phyloP scores from a whole-genome alignment of 129 eudicot genomes.

The Centrapalus pauciflorus region DNA sequence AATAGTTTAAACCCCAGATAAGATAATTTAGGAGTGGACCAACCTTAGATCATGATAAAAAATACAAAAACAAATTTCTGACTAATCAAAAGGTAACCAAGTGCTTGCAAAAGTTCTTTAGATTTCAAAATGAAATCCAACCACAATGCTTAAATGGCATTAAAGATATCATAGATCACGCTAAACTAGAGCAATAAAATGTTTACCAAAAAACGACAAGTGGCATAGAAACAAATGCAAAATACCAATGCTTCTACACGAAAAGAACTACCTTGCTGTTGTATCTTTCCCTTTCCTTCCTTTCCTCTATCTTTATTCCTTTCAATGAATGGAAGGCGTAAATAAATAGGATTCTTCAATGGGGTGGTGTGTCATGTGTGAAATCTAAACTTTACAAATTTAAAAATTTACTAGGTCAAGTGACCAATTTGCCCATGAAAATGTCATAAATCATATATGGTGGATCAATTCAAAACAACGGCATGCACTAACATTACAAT shows the following conservation, averaged over 20 bases:
- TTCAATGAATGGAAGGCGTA: not conserved
- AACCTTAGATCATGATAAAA: not conserved
- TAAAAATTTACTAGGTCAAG: not conserved
- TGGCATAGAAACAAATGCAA: constrained; percentile 8
- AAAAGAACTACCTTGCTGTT: not conserved
- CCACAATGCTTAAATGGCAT: not conserved
- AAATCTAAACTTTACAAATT: not conserved
- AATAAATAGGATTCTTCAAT: constrained; percentile 9
- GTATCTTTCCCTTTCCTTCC: not conserved
- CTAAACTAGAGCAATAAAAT: constrained; percentile 1
- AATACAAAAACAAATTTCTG: not conserved
- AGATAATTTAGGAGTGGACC: not conserved
- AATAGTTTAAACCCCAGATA: not conserved
- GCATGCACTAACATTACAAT: not conserved
- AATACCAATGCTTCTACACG: constrained; percentile 10
- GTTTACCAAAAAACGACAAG: constrained; percentile 5
- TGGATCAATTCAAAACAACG: too few species aligned
- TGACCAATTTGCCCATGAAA: constrained; percentile 24
- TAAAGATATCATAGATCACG: not conserved
- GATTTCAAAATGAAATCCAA: not conserved
- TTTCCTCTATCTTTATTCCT: not conserved
- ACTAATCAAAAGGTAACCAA: not conserved
- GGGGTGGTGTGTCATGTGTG: not conserved
- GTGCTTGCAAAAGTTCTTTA: not conserved
- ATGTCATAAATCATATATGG: not conserved